Conservation (phyloP, 257 asterid genomes). For the Solanum megistacrolobum region DNA sequence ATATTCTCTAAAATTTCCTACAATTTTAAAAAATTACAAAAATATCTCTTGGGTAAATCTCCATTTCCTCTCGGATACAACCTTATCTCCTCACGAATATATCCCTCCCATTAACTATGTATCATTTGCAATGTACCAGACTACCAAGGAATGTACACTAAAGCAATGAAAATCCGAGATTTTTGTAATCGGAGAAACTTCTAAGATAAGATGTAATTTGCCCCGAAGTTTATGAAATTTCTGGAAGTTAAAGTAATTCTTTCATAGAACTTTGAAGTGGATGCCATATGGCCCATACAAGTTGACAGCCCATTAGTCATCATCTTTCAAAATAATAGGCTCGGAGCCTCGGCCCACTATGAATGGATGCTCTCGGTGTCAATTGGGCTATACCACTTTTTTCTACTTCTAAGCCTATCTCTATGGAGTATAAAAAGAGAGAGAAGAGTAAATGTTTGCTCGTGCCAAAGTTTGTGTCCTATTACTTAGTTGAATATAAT, state of each 20-base stretch:
- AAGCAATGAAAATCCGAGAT: too few relatives aligned
- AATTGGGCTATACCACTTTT: not conserved
- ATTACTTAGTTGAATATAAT: not conserved
- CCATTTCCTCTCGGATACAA: too few relatives aligned
- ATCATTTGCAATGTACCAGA: too few relatives aligned
- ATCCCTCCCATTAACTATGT: too few relatives aligned
- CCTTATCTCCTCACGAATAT: too few relatives aligned
- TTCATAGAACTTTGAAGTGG: not conserved
- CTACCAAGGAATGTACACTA: not conserved
- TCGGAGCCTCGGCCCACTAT: not conserved
- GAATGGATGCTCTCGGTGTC: not conserved
- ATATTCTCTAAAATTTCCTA: too few relatives aligned
- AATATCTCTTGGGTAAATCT: rapidly evolving
- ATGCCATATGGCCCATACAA: not conserved
- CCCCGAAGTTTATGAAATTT: too few relatives aligned
- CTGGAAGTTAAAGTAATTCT: not conserved
- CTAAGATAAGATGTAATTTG: too few relatives aligned
- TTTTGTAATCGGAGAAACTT: too few relatives aligned
- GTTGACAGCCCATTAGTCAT: not conserved
- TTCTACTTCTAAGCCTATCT: not conserved
- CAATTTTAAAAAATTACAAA: too few relatives aligned
- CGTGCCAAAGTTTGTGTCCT: not conserved
- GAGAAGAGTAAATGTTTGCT: not conserved
- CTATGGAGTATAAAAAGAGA: not conserved
- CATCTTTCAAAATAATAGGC: not conserved